Base-by-base conservation (phyloP, 768 basidiomycete genomes). In the Pseudohyphozyma bogoriensis region DNA sequence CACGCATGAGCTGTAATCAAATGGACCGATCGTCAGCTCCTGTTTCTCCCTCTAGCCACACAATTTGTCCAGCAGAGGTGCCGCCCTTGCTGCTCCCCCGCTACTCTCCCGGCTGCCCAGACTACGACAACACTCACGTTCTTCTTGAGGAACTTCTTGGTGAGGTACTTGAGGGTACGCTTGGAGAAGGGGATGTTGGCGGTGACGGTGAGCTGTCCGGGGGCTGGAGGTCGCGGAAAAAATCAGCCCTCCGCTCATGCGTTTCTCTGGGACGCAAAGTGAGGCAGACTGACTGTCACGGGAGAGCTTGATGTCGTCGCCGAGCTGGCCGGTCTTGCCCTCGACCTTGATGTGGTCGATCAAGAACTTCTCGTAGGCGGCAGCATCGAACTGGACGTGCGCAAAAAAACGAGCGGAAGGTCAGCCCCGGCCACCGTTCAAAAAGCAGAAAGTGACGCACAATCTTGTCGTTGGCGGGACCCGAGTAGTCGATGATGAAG, bases 261-360 rank as follows among this genome's bases (percentile, higher is more conserved):
- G 37, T 39, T 20, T 39, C 37, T 20, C 37, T 39, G 37, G 37
- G 15, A 56, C 22, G 78, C 81, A 58, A 60, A 91, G 90, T 86
- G n/a, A n/a, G n/a, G n/a, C n/a, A n/a, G n/a, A n/a, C n/a, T n/a
- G n/a, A n/a, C n/a, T n/a, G 77, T 93, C 88, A 61, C 89, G 85
- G 68, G 78, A 75, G 73, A 97, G 84, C 75, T 87, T 86, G 73
- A 99, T 80, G 68, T 78, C 84, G 53, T 97, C 93, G 45, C 87
- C 89, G 60, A 95, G 85, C 72, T 92, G 85, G 42, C 90, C 91
- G 53, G 85, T 79, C 80, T 91, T 91, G 49, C 86, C 86, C 58
- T 89, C 88, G 67, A 93, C 85, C 79, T 93, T 92, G 72, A 89
- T 87, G 70, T 86, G 86, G 77, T 92, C 90, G 71, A 90, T 87